A percentile compares a stretch with the other conserved stretches of the same genome.
phyloP scores from a whole-genome alignment of 495 filamentous ascomycete species.

The Daldinia concentrica region DNA sequence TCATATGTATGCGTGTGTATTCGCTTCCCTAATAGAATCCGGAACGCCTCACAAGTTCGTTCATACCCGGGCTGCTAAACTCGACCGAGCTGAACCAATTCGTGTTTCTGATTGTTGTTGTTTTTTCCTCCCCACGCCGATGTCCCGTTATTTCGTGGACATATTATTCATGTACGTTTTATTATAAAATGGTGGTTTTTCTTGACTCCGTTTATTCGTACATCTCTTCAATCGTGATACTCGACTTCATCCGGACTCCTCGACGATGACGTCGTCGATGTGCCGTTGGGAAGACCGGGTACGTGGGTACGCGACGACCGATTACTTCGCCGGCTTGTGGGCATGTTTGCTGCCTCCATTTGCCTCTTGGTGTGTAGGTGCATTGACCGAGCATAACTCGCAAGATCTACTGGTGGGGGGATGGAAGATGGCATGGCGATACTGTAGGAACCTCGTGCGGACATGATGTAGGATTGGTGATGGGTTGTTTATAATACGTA shows the following conservation, averaged over 20 bases:
- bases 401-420: slow-evolving; percentile 55
- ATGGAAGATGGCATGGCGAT: slow-evolving; percentile 48
- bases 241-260: slow-evolving; percentile 31
- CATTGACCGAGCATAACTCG: slow-evolving; percentile 59
- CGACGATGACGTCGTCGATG: slow-evolving; percentile 24
- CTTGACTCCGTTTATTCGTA: not conserved
- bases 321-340: slow-evolving; percentile 32
- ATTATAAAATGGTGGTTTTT: not conserved
- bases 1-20: not conserved
- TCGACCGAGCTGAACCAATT: slow-evolving; percentile 9
- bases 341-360: slow-evolving; percentile 56
- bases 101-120: not conserved
- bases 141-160: not conserved
- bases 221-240: slow-evolving; percentile 35
- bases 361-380: slow-evolving; percentile 62
- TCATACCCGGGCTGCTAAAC: slow-evolving; percentile 8
- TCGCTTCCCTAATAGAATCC: slow-evolving; percentile 1
- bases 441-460: slow-evolving; percentile 45
- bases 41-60: slow-evolving; percentile 1
- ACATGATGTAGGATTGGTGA: slow-evolving; percentile 46
- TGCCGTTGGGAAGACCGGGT: slow-evolving; percentile 49
- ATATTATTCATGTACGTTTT: slow-evolving; percentile 11
- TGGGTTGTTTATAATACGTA: slow-evolving; percentile 7
- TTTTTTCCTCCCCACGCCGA: not conserved
- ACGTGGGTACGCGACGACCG: slow-evolving; percentile 32